A percentile compares a stretch with the other conserved stretches of the same genome.
phyloP scores from a whole-genome alignment of 1,284 basidiomycete species.

The Malassezia obtusa region DNA sequence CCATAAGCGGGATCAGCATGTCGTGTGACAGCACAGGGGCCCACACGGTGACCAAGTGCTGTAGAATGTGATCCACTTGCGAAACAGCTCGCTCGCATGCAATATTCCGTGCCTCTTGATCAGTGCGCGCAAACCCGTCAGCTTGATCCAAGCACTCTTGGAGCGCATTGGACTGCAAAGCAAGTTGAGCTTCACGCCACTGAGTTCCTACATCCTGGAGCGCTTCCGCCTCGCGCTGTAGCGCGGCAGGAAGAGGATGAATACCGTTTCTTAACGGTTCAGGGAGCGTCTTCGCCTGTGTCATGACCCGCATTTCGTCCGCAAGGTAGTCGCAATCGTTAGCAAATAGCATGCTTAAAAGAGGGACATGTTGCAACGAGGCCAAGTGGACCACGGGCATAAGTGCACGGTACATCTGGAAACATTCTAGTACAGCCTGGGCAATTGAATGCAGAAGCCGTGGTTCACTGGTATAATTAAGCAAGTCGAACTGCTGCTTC shows the following conservation, averaged over 20 bases:
- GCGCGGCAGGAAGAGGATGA: not conserved
- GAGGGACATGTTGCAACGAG: conserved; percentile 55
- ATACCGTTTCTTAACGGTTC: not conserved
- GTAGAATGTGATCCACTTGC: conserved; percentile 60
- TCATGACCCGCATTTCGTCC: not conserved
- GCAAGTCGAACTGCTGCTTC: not conserved
- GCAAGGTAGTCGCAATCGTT: conserved; percentile 73
- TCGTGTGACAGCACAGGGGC: conserved; percentile 55
- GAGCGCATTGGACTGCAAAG: conserved; percentile 51
- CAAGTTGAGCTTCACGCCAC: conserved; percentile 32
- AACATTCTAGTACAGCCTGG: not conserved
- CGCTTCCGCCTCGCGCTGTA: conserved; percentile 22
- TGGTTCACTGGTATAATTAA: not conserved
- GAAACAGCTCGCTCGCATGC: conserved; percentile 66
- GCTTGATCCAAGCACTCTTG: conserved; percentile 57
- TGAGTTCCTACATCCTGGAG: conserved; percentile 24
- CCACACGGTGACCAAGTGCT: conserved; percentile 59
- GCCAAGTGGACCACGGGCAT: conserved; percentile 62
- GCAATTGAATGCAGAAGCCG: not conserved
- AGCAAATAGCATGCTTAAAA: conserved; percentile 65
- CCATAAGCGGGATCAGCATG: conserved; percentile 52
- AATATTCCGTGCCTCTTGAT: conserved; percentile 65
- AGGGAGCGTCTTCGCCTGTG: not conserved
- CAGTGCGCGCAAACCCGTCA: conserved; percentile 63
- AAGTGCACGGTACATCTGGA: conserved; percentile 55